Conservation (phyloP, 257 asterid genomes). For the Salvia hispanica region DNA sequence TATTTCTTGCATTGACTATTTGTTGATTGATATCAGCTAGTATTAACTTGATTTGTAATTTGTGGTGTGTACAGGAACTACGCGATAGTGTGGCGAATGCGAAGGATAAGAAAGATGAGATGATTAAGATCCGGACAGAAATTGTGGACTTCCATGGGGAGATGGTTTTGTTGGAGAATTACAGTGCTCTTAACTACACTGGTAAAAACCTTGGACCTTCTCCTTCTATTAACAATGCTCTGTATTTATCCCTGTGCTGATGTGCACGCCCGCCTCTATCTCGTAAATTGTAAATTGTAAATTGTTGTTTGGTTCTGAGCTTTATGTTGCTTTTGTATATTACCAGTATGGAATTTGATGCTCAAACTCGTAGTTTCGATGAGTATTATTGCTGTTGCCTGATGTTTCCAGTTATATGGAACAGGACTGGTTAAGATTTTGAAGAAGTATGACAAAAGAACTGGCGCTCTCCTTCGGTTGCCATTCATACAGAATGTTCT, state of each 20-base stretch:
- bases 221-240: background rate
- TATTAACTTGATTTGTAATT: background rate
- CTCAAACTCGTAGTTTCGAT: background rate
- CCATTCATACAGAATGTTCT: constrained; percentile 93
- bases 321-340: background rate
- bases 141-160: constrained; percentile 94
- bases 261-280: too few species aligned
- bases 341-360: background rate
- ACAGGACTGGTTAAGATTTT: constrained; percentile 85
- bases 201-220: constrained; percentile 40
- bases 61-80: constrained; percentile 56
- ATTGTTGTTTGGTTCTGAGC: background rate
- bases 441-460: constrained; percentile 91
- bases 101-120: constrained; percentile 59
- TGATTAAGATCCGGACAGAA: constrained; percentile 68
- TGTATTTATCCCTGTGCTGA: background rate
- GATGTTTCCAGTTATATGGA: background rate
- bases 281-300: background rate
- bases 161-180: constrained; percentile 93
- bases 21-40: background rate
- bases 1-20: background rate
- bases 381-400: background rate
- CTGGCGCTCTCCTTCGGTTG: constrained; percentile 87
- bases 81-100: constrained; percentile 76
- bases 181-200: constrained; percentile 90